phyloP scores from a whole-genome alignment of 345 rosid species.

The Hevea brasiliensis region DNA sequence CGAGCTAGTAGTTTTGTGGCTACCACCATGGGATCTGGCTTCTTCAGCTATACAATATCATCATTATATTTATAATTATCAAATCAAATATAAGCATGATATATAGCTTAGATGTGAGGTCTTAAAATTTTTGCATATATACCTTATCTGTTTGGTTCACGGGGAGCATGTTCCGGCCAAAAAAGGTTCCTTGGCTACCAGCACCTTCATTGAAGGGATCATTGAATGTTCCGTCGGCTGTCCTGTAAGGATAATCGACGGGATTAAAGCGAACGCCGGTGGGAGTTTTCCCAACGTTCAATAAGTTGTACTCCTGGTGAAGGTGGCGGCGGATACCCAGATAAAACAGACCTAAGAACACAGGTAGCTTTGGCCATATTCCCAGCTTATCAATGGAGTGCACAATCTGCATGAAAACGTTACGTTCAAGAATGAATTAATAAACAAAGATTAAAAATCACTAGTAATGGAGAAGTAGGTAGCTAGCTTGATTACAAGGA shows the following conservation, averaged over 20 bases:
- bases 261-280: constrained; percentile 46
- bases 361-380: constrained; percentile 57
- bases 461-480: not conserved
- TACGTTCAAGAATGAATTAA: not conserved
- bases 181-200: constrained; percentile 47
- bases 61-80: no score
- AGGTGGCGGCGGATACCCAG: constrained; percentile 46
- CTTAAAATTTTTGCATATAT: no score
- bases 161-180: constrained; percentile 54
- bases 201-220: constrained; percentile 55
- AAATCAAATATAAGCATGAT: no score
- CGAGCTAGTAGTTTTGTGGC: constrained; percentile 51
- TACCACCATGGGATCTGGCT: constrained; percentile 34
- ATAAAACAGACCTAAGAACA: constrained; percentile 46
- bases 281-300: constrained; percentile 53
- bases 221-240: constrained; percentile 44
- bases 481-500: constrained; percentile 31
- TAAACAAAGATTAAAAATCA: no score
- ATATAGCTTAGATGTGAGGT: no score
- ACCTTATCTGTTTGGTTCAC: constrained; percentile 19
- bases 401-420: constrained; percentile 37
- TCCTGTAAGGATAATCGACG: constrained; percentile 49
- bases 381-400: constrained; percentile 45
- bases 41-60: not conserved
- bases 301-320: constrained; percentile 51